Base-by-base conservation (phyloP, 345 rosid genomes). In the Sapria himalayana region DNA sequence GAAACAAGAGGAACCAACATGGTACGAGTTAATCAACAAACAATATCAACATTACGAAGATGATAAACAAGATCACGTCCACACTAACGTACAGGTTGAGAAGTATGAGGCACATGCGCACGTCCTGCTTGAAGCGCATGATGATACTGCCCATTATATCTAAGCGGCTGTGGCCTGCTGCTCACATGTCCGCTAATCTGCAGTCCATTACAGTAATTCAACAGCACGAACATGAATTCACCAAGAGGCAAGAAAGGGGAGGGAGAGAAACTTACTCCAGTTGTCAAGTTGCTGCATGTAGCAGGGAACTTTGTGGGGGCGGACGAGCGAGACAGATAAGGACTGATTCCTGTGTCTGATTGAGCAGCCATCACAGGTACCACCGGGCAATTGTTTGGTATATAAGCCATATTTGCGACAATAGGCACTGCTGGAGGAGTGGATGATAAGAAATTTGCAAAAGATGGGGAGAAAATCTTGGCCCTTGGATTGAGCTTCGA, bases 401-500 rank as follows among this genome's bases (percentile, higher is more conserved):
- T 19, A 54, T 71, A 69, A 59, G 69, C 19, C 51, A 63, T 49
- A 50, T 66, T 69, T 59, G 69, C 56, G 39, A 46, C 52, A 37
- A 64, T 17, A 42, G 72, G 74, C 32, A 41, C 63, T 33, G 52
- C 50, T 22, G 81, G 63, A 68, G 65, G 35, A 48, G 51, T 54
- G 2, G 70, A 64, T 13, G 85, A 38, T 58, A 45, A 31, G 34
- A 72, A 38, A 51, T 59, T 67, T 16, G 63, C 51, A 57, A 54
- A 69, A 50, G 84, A 61, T 6, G 96, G 96, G 49, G 71, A 75
- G 60, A 81, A 85, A 25, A 51, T 47, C 60, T 75, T 75, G 46
- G 96, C 96, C 41, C 54, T 75, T 11, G 93, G 84, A 49, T 85
- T 85, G 49, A 85, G 85, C 67, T 77, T 85, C 67, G 68, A 85